Percentiles rank a stretch among this genome's conserved stretches.
Conservation (phyloP, 768 basidiomycete species). For the Tephrocybe sp. region DNA sequence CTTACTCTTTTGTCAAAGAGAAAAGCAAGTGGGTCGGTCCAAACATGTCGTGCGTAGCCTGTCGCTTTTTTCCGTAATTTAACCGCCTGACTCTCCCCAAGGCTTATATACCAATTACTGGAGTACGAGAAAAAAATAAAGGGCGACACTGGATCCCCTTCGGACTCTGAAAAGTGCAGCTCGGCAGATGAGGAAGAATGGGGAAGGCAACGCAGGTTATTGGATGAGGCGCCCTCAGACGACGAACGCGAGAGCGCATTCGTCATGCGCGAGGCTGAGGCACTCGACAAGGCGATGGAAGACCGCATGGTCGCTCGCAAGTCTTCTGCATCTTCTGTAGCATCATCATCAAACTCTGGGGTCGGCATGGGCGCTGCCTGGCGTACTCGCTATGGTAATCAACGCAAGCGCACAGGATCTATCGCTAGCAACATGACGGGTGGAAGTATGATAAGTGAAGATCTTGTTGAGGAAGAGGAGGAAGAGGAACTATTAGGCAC, state of each 20-base stretch:
- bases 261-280: slow-evolving; percentile 76
- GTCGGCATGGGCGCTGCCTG: slow-evolving; percentile 68
- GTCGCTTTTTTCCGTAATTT: slow-evolving; percentile 7
- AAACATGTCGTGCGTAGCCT: slow-evolving; percentile 84
- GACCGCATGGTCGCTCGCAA: slow-evolving; percentile 77
- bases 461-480: slow-evolving; percentile 82
- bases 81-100: slow-evolving; percentile 31
- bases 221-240: slow-evolving; percentile 57
- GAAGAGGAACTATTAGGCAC: slow-evolving; percentile 70
- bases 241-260: slow-evolving; percentile 56
- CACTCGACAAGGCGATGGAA: slow-evolving; percentile 87
- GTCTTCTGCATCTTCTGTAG: slow-evolving; percentile 63
- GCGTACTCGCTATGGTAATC: slow-evolving; percentile 57
- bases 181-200: slow-evolving; percentile 77
- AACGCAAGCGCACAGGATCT: slow-evolving; percentile 73
- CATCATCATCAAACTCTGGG: slow-evolving; percentile 54
- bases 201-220: slow-evolving; percentile 63
- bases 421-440: slow-evolving; percentile 69
- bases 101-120: slow-evolving; percentile 90
- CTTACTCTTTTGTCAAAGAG: slow-evolving; percentile 87
- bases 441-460: slow-evolving; percentile 73
- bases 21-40: slow-evolving; percentile 88
- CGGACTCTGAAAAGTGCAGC: slow-evolving; percentile 54
- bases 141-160: slow-evolving; percentile 47
- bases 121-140: slow-evolving; percentile 84